These are phyloP conservation scores for Gossypium mustelinum DNA, from an alignment of 345 rosid species.

Conservation along the genomic window DNA sequence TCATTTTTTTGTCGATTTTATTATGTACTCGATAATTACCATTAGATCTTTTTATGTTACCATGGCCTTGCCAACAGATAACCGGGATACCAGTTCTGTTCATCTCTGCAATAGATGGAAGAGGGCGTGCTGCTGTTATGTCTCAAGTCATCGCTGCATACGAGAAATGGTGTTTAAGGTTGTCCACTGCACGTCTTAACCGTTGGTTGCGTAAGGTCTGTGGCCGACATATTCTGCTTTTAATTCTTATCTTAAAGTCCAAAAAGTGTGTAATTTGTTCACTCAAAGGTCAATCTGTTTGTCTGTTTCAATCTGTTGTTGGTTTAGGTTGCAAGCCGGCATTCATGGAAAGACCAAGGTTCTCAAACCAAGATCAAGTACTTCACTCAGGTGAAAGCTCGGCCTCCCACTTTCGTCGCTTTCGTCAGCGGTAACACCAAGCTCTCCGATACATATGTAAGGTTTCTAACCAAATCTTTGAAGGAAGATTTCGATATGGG, in stretches of 20 bases:
- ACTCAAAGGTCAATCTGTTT: background rate
- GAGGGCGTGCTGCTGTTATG: constrained; percentile 71
- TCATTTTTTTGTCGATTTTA: too few species aligned
- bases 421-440: constrained; percentile 61
- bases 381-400: constrained; percentile 96
- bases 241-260: background rate
- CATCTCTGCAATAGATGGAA: constrained; percentile 86
- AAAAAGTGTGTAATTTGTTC: background rate
- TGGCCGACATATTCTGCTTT: background rate
- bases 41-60: background rate
- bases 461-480: constrained; percentile 75
- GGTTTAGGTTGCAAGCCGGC: constrained; percentile 84
- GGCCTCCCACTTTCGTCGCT: constrained; percentile 95
- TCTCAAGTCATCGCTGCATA: constrained; percentile 65
- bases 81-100: constrained; percentile 82
- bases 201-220: constrained; percentile 88
- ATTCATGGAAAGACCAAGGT: constrained; percentile 92
- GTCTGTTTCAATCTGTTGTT: background rate
- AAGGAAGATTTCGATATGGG: constrained; percentile 94
- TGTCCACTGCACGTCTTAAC: constrained; percentile 83
- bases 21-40: background rate
- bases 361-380: constrained; percentile 89
- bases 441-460: constrained; percentile 66
- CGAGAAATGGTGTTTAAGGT: constrained; percentile 83
- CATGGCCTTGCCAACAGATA: constrained; percentile 42